Conservation (phyloP, 305 asterid genomes). For the Fraxinus paxiana region DNA sequence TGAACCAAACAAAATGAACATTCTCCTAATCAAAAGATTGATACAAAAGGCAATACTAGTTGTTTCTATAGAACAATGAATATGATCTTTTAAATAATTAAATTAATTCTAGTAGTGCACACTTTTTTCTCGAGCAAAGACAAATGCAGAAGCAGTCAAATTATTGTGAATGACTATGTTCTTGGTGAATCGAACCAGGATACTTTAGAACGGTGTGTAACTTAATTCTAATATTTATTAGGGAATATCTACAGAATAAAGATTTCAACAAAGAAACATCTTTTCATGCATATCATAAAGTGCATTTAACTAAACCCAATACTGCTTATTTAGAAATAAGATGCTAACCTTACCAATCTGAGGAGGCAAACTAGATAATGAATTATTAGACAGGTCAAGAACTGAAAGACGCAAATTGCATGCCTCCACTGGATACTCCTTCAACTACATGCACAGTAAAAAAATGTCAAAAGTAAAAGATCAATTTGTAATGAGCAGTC, state of each 20-base stretch:
- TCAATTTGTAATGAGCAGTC: slow-evolving; percentile 21
- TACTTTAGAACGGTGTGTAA: background rate
- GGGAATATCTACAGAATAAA: slow-evolving; percentile 2
- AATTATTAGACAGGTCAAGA: slow-evolving; percentile 89
- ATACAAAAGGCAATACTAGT: background rate
- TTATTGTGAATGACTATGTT: background rate
- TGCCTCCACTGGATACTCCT: slow-evolving; percentile 86
- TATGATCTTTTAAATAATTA: background rate
- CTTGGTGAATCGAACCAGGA: background rate
- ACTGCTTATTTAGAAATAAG: slow-evolving; percentile 21
- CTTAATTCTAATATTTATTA: background rate
- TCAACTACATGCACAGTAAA: slow-evolving; percentile 52
- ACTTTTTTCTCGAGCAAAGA: background rate
- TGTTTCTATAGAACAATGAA: background rate
- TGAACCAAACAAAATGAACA: background rate
- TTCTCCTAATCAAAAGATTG: background rate
- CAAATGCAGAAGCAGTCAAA: background rate
- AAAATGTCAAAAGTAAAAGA: slow-evolving; percentile 15
- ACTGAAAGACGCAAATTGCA: slow-evolving; percentile 76
- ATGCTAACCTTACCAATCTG: slow-evolving; percentile 82
- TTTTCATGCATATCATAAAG: slow-evolving; percentile 16
- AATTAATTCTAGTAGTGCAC: background rate
- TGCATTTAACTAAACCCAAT: background rate
- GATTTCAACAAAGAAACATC: background rate
- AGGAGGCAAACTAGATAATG: slow-evolving; percentile 86